phyloP scores from a whole-genome alignment of 2,329 filamentous ascomycete genomes.

The Lasiodiplodia citricola region DNA sequence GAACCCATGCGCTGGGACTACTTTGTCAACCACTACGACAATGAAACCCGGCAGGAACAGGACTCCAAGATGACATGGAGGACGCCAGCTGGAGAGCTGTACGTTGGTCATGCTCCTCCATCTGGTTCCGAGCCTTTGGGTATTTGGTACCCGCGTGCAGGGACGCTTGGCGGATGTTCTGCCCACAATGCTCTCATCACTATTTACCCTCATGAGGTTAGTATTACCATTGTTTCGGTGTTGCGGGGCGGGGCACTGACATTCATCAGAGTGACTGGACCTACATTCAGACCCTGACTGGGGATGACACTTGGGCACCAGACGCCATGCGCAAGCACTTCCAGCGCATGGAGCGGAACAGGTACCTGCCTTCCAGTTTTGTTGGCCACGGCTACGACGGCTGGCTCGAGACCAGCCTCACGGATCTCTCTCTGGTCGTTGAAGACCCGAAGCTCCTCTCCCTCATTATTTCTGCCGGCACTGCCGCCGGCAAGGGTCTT shows the following conservation, averaged over 20 bases:
- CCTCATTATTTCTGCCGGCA: slow-evolving; percentile 57
- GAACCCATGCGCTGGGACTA: slow-evolving; percentile 66
- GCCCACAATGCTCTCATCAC: slow-evolving; percentile 67
- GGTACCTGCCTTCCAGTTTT: slow-evolving; percentile 50
- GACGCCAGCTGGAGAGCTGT: slow-evolving; percentile 56
- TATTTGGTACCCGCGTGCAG: slow-evolving; percentile 63
- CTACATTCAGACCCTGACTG: slow-evolving; percentile 62
- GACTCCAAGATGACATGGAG: slow-evolving; percentile 66
- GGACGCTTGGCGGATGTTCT: slow-evolving; percentile 63
- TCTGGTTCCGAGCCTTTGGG: slow-evolving; percentile 58
- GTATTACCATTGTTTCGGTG: not conserved
- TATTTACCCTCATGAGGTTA: slow-evolving; percentile 58
- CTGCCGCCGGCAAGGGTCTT: slow-evolving; percentile 51
- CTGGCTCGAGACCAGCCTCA: slow-evolving; percentile 53
- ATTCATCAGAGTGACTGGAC: slow-evolving; percentile 61
- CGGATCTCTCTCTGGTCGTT: slow-evolving; percentile 58
- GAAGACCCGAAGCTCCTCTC: slow-evolving; percentile 61
- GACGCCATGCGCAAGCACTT: slow-evolving; percentile 65
- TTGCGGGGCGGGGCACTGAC: slow-evolving; percentile 53
- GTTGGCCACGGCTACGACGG: slow-evolving; percentile 63
- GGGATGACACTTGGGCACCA: slow-evolving; percentile 63
- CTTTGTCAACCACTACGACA: slow-evolving; percentile 66
- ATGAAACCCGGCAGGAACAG: slow-evolving; percentile 59
- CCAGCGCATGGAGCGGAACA: slow-evolving; percentile 58
- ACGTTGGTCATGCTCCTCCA: slow-evolving; percentile 61